A percentile compares a stretch with the other conserved stretches of the same genome.
These are phyloP conservation scores for Apophysomyces trapeziformis DNA, from an alignment of 371 early-diverging fungal genomes.

Conservation along the genomic window DNA sequence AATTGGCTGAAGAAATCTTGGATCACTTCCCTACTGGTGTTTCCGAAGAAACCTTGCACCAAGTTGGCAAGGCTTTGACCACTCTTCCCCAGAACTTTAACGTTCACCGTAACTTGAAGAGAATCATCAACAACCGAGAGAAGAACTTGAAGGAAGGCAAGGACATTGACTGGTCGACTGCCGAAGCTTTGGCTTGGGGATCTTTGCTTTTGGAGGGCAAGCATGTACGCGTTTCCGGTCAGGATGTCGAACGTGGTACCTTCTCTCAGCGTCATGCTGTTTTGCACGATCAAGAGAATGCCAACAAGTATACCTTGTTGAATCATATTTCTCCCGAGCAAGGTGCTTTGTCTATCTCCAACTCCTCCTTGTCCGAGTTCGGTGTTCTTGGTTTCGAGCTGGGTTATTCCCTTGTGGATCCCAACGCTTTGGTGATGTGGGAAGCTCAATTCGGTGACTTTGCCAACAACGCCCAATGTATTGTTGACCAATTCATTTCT, in stretches of 20 bases:
- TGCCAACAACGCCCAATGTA: constrained; percentile 95
- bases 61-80: constrained; percentile 82
- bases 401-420: constrained; percentile 93
- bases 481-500: constrained; percentile 96
- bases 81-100: constrained; percentile 86
- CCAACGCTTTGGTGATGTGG: constrained; percentile 93
- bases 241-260: constrained; percentile 97
- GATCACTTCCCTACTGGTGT: constrained; percentile 85
- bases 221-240: constrained; percentile 92
- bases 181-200: constrained; percentile 94
- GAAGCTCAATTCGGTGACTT: constrained; percentile 99
- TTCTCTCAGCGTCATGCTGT: constrained; percentile 98
- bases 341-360: constrained; percentile 86
- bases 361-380: constrained; percentile 96
- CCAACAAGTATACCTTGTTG: constrained; percentile 74
- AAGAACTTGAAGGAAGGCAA: constrained; percentile 77
- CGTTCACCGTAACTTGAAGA: constrained; percentile 84
- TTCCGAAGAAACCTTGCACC: constrained; percentile 68
- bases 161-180: constrained; percentile 96
- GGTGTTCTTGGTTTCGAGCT: constrained; percentile 96
- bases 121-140: constrained; percentile 84
- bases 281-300: constrained; percentile 89
- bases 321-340: constrained; percentile 85
- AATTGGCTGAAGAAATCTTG: constrained; percentile 72
- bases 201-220: constrained; percentile 87